A percentile compares a stretch with the other conserved stretches of the same genome.
These are phyloP conservation scores for Radiomyces spectabilis DNA, from an alignment of 192 early-diverging fungal species.

Conservation along the genomic window DNA sequence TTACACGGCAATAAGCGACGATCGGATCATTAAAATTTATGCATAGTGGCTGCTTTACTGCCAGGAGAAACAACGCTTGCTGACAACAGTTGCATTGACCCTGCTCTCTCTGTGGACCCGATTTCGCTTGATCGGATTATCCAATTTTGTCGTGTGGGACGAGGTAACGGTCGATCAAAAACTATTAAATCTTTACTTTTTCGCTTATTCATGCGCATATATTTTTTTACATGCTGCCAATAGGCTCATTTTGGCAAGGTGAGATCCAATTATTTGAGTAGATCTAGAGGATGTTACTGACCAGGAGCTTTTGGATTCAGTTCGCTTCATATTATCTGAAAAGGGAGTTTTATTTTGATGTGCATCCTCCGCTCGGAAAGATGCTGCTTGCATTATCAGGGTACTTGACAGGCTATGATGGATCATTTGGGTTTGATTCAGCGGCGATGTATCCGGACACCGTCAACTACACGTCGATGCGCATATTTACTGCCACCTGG, in stretches of 20 bases:
- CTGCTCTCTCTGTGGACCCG: conserved; percentile 60
- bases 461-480: conserved; percentile 84
- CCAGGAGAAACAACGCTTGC: conserved; percentile 36
- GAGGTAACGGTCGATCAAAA: conserved; percentile 44
- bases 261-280: not conserved
- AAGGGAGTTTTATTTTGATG: conserved; percentile 92
- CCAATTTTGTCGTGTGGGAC: conserved; percentile 66
- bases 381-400: conserved; percentile 89
- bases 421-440: conserved; percentile 78
- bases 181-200: not conserved
- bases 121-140: conserved; percentile 51
- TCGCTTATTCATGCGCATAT: not conserved
- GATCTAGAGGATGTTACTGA: not conserved
- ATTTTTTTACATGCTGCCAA: not conserved
- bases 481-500: conserved; percentile 81
- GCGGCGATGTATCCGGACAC: conserved; percentile 69
- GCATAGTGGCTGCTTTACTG: conserved; percentile 30
- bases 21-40: too few species aligned
- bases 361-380: conserved; percentile 97
- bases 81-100: conserved; percentile 46
- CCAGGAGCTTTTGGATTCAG: conserved; percentile 30
- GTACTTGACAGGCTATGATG: conserved; percentile 77
- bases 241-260: conserved; percentile 56
- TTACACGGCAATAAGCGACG: conserved; percentile 36
- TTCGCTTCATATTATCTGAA: conserved; percentile 95